These are phyloP conservation scores for Rhododendron molle DNA, from an alignment of 148 eudicot genomes.

Conservation along the genomic window DNA sequence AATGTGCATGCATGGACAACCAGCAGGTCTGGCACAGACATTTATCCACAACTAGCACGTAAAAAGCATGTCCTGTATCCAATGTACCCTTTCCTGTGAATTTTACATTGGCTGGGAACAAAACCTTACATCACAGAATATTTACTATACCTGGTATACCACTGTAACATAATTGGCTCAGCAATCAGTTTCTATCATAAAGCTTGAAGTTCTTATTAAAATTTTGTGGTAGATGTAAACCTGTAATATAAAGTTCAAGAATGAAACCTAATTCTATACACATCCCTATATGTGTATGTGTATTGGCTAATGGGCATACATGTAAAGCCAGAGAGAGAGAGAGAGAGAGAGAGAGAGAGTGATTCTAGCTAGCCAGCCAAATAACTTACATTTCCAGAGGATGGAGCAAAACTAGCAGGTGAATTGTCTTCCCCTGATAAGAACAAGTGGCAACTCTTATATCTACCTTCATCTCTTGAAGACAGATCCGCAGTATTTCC, in stretches of 20 bases:
- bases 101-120: not conserved
- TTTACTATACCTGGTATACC: not conserved
- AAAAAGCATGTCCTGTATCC: not conserved
- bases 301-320: no score
- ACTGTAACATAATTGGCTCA: not conserved
- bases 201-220: not conserved
- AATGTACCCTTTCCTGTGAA: not conserved
- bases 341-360: not conserved
- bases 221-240: no score
- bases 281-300: not conserved
- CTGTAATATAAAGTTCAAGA: not conserved
- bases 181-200: not conserved
- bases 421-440: constrained; percentile 69
- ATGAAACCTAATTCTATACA: not conserved
- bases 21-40: no score
- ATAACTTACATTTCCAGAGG: constrained; percentile 51
- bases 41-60: no score
- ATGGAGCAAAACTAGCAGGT: constrained; percentile 34
- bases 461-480: constrained; percentile 31
- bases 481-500: constrained; percentile 20
- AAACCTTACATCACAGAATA: not conserved
- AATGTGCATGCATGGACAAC: not conserved
- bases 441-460: constrained; percentile 42
- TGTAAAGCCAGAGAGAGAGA: not conserved
- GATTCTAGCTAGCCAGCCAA: not conserved